A percentile compares a stretch with the other conserved stretches of the same genome.
phyloP scores from a whole-genome alignment of 2,329 filamentous ascomycete species.

The Aspergillus sp. region DNA sequence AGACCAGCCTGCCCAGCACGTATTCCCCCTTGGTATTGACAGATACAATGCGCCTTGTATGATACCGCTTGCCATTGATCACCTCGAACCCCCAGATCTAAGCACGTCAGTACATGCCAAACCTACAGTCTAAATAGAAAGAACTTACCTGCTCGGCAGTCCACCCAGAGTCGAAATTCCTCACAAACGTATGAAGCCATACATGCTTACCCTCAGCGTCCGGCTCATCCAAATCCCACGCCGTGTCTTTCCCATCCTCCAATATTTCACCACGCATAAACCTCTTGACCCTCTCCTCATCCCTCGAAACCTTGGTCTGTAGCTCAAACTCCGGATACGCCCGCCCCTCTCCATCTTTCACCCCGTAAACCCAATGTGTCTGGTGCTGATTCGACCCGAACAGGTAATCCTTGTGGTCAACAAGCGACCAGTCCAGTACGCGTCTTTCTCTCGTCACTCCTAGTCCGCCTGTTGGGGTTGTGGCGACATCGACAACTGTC shows the following conservation, averaged over 20 bases:
- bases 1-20: neutral
- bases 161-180: neutral
- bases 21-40: neutral
- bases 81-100: slow-evolving; percentile 6
- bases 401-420: neutral
- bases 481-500: neutral
- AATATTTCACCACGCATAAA: neutral
- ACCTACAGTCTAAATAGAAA: neutral
- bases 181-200: slow-evolving; percentile 1
- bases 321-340: neutral
- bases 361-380: neutral
- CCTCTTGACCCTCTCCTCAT: neutral
- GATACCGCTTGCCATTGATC: neutral
- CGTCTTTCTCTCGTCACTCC: neutral
- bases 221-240: neutral
- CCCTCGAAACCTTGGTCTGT: neutral
- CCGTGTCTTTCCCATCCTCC: neutral
- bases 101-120: neutral
- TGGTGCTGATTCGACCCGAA: neutral
- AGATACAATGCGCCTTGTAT: neutral
- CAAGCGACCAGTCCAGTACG: neutral
- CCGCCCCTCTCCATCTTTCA: neutral
- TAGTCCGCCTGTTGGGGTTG: neutral
- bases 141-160: slow-evolving; percentile 1
- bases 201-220: neutral